Base-by-base conservation (phyloP, 306 rosid genomes). In the Lathyrus tuberosus region DNA sequence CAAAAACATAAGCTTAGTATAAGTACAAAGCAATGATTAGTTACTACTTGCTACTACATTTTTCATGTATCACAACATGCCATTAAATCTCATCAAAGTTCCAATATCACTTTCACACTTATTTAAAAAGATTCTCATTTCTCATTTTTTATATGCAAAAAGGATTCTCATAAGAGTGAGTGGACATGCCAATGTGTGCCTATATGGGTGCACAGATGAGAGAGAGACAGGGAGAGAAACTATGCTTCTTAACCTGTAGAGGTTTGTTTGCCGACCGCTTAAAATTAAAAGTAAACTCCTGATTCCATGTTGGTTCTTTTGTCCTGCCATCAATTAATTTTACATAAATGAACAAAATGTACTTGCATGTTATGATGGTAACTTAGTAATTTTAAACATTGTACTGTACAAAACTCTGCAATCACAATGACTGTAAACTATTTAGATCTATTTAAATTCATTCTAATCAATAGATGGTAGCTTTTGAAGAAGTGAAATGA, bases 271-370 rank as follows among this genome's bases (percentile, higher is more conserved):
- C 80, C 64, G 91, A 85, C 76, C 57, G 90, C 87, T 85, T 85
- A 69, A 85, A 70, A 77, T 90, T 75, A 73, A 94, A 87, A 69
- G 77, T 79, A 67, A 90, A 90, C 33, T 85, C 90, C 81, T 94
- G 95, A 22, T 94, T 90, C 98, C 98, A 94, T 28, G 88, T 86
- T 57, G 97, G 97, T 53, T 87, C 88, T 72, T 78, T 94, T 43
- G 79, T 86, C 88, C 98, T 90, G 84, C 61, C 76, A 81, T 11
- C 43, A 79, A 49, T 53, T 75, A 62, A 80, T 76, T 68, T 67
- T n/a, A 58, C 60, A 69, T 11, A 48, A 33, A 62, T 48, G 57
- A 54, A 71, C 43, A 44, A 66, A 73, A 67, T 71, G 37, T 9
- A 48, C 11, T 14, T 9, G 70, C n/a, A 13, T n/a, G 17, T 26